Conservation (phyloP, 495 filamentous ascomycete genomes). For the Venustampulla echinocandica region DNA sequence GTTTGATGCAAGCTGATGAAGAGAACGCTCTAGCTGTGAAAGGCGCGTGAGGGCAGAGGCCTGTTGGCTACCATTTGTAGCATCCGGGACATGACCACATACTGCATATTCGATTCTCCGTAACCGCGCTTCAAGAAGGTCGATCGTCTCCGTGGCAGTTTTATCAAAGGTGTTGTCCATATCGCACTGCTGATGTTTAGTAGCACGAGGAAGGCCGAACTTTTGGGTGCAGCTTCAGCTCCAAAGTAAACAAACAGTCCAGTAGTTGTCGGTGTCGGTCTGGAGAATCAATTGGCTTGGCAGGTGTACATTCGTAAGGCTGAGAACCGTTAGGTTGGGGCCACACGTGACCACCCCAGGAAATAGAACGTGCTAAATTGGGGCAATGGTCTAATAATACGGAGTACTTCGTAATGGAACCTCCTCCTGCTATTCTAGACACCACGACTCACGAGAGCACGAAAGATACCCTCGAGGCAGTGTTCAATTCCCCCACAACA, state of each 20-base stretch:
- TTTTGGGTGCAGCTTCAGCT: not conserved
- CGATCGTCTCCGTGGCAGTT: slow-evolving; percentile 54
- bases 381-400: too few species aligned
- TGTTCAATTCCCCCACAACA: too few species aligned
- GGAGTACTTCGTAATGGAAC: too few species aligned
- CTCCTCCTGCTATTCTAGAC: too few species aligned
- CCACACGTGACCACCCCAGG: too few species aligned
- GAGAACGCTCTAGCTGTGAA: slow-evolving; percentile 51
- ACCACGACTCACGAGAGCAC: too few species aligned
- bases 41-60: slow-evolving; percentile 45
- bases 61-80: slow-evolving; percentile 24
- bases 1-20: slow-evolving; percentile 39
- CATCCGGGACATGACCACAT: slow-evolving; percentile 42
- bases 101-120: slow-evolving; percentile 66
- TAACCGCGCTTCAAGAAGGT: slow-evolving; percentile 69
- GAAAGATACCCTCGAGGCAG: too few species aligned
- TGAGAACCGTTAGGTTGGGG: too few species aligned
- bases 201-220: not conserved
- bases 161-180: slow-evolving; percentile 43
- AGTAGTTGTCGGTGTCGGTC: slow-evolving; percentile 1
- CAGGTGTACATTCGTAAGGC: too few species aligned
- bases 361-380: too few species aligned
- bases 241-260: not conserved
- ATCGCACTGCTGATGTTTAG: slow-evolving; percentile 9
- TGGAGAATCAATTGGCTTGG: too few species aligned